Evolutionary conservation across 176 grass and related monocot species (phyloP), one percentile per base, ranked within the genome.

Genomic region (Metroxylon sagu): DNA sequence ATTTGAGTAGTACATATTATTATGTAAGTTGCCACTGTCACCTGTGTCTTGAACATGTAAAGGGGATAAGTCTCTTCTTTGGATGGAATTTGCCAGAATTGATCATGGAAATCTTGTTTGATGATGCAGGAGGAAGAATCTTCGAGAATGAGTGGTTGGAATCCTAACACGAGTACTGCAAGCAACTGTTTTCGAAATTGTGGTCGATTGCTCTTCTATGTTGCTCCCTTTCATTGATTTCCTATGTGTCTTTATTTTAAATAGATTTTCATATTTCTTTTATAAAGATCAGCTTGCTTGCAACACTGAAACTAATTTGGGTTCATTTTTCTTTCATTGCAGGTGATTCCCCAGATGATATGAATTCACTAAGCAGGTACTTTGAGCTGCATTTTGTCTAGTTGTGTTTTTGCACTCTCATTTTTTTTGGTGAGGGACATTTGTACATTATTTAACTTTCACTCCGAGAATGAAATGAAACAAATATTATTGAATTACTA

Each of bases 281-380:
- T 0, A 12, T 43, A 43, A 43, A 14, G 35, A 43, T 12, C 35
- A 43, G 1, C 35, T 39, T 43, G 35, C 8, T 14, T 43, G 7
- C 35, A 2, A 43, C 1, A 7, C 7, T 14, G 10, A 43, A 43
- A 43, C 35, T 43, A 12, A 43, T 43, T 43, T 0, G 8, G 35
- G 48, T 4, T 16, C 4, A 19, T 29, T 43, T 18, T 43, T 10
- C 19, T 51, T 18, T 48, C 60, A 54, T 54, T 55, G 16, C 28
- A 73, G 59, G 51, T 35, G 70, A 63, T 63, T 54, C 55, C 50
- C 51, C 29, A 16, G 15, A 27, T n/a, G 50, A 53, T 26, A 53
- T 54, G 59, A 48, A 29, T 43, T 12, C 30, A 35, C 29, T 26
- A 12, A 14, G 26, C 70, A 63, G 70, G 70, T 73, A 73, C 14